Percentiles rank a stretch among this genome's conserved stretches.
Evolutionary conservation across 176 grass and related monocot species (phyloP).

Genomic region (Canna indica): DNA sequence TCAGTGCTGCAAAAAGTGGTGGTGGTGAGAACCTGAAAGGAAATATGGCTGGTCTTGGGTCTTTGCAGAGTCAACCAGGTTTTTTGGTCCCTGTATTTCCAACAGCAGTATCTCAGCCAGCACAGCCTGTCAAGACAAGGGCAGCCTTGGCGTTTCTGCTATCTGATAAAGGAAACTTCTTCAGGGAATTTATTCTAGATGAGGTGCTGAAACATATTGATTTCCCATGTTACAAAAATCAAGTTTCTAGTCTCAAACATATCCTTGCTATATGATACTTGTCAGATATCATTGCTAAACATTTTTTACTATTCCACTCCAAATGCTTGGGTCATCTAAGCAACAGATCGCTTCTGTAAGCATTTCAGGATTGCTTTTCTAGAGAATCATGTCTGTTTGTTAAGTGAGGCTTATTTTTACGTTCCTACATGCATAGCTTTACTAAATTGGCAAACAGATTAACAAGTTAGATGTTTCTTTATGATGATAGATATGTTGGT

Average conservation of each 20-base stretch:
- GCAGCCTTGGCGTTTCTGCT: slow-evolving; percentile 75
- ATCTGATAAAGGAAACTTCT: slow-evolving; percentile 85
- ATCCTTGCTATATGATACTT: background rate
- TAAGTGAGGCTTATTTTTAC: too few relatives aligned
- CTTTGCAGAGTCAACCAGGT: slow-evolving; percentile 52
- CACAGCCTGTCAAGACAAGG: slow-evolving; percentile 55
- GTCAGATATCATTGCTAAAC: background rate
- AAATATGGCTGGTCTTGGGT: slow-evolving; percentile 73
- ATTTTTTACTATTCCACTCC: background rate
- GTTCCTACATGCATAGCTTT: too few relatives aligned
- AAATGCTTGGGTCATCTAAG: background rate
- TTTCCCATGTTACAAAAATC: background rate
- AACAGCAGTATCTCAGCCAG: slow-evolving; percentile 35
- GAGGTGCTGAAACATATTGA: slow-evolving; percentile 39
- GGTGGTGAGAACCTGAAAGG: slow-evolving; percentile 81
- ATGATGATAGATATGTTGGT: too few relatives aligned
- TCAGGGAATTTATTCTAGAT: slow-evolving; percentile 89
- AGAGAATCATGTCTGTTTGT: too few relatives aligned
- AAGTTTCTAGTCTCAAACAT: background rate
- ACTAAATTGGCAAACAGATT: too few relatives aligned
- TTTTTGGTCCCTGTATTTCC: slow-evolving; percentile 64
- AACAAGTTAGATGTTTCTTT: too few relatives aligned
- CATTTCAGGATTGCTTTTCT: too few relatives aligned
- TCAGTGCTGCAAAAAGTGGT: slow-evolving; percentile 80
- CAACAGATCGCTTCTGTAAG: too few relatives aligned